Evolutionary conservation across 257 asterid genomes (phyloP), one percentile per base, ranked within the genome.

Genomic region (Petunia secreta): DNA sequence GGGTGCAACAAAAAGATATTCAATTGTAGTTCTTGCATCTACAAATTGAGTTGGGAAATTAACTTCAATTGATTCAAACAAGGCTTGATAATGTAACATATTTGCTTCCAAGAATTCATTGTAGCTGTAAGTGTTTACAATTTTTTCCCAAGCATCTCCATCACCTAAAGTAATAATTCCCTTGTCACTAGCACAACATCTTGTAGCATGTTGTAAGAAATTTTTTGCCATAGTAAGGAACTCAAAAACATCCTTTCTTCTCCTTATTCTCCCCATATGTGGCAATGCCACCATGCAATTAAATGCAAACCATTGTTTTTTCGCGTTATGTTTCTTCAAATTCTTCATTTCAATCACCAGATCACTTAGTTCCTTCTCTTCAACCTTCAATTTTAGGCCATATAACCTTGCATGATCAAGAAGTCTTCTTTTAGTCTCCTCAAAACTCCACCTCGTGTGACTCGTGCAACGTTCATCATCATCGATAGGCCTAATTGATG

Each of bases 1-100:
- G 5, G 90, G 91, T 52, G 89, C 89, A 74, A 87, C 87, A 7
- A 87, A 89, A 2, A 89, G 86, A 5, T 84, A 63, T 75, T 89
- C 91, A 66, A 89, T 63, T 40, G 91, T 86, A 2, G 77, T 66
- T 59, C 88, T 87, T 13, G 90, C 93, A 2, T 87, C 91, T 16
- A 67, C 81, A 2, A 89, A 84, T 83, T 83, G 80, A 64, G 53
- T 53, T 0, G 90, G 88, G 13, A 89, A 86, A 25, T 63, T 57
- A 62, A 41, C 46, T 79, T 87, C 80, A 77, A 87, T 85, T 1
- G 93, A 87, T 79, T 86, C 93, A 7, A 89, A 60, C 76, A 89
- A 77, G 63, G 90, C 82, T 44, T 64, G 87, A 77, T 83, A 87
- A 58, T 81, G 84, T 1, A 66, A 53, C 50, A 89, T 67, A 58